phyloP scores from a whole-genome alignment of 352 stramenopile species.

The Phytophthora syringae region DNA sequence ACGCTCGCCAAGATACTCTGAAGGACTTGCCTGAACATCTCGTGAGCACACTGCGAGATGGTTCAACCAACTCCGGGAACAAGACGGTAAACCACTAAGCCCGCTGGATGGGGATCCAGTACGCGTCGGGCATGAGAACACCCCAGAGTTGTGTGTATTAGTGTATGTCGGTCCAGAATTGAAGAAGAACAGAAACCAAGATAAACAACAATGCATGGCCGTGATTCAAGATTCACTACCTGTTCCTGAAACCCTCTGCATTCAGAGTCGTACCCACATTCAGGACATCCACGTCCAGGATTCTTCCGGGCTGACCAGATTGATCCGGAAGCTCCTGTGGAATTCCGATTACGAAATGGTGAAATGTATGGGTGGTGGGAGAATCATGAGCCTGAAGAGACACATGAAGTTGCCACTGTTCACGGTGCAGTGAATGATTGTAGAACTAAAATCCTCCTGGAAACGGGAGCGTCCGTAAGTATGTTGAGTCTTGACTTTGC shows the following conservation, averaged over 20 bases:
- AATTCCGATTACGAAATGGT: neutral
- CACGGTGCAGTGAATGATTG: neutral
- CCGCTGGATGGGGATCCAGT: too few species aligned
- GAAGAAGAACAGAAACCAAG: neutral
- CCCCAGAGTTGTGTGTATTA: neutral
- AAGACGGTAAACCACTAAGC: too few species aligned
- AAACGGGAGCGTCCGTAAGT: slow-evolving; percentile 1
- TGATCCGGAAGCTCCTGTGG: neutral
- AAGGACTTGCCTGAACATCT: too few species aligned
- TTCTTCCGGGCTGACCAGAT: too few species aligned
- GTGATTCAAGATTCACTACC: neutral
- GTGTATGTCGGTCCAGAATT: neutral
- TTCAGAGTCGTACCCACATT: too few species aligned
- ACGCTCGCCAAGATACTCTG: too few species aligned
- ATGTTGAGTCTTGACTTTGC: slow-evolving; percentile 8
- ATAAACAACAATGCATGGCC: neutral
- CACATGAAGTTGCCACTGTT: neutral
- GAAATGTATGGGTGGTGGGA: neutral
- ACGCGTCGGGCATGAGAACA: neutral
- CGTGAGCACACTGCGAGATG: too few species aligned
- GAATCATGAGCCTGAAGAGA: neutral
- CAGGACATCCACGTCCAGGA: too few species aligned
- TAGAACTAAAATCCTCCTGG: neutral
- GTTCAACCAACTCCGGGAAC: too few species aligned
- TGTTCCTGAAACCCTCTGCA: too few species aligned